Conservation (phyloP, 1,139 yeast genomes). For the Suhomyces yuchorum region DNA sequence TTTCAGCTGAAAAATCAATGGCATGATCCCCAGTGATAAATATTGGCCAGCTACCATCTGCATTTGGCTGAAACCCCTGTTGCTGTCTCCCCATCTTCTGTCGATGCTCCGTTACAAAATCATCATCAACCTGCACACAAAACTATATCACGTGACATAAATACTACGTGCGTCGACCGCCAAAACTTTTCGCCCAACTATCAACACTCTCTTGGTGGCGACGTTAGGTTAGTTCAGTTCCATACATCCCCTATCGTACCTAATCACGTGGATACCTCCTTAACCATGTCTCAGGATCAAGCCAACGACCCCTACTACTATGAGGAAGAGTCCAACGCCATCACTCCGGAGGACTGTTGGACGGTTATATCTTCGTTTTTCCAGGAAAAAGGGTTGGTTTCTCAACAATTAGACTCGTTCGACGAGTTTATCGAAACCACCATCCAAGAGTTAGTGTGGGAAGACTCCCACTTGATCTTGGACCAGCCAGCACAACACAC, state of each 20-base stretch:
- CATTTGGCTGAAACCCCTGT: no score
- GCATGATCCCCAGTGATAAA: no score
- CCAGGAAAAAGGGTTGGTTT: constrained; percentile 94
- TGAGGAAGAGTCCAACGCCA: constrained; percentile 63
- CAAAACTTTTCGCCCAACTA: constrained; percentile 8
- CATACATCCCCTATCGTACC: constrained; percentile 3
- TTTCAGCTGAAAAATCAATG: no score
- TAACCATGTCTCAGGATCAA: constrained; percentile 19
- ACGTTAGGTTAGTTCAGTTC: constrained; percentile 6
- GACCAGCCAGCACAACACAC: constrained; percentile 99
- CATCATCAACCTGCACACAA: neutral
- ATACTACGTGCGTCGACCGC: constrained; percentile 10
- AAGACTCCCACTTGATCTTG: constrained; percentile 88
- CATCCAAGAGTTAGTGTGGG: constrained; percentile 94
- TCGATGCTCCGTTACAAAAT: no score
- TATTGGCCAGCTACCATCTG: no score
- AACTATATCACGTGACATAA: constrained; percentile 1
- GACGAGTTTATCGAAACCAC: constrained; percentile 97
- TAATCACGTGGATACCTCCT: constrained; percentile 3
- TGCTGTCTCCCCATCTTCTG: no score
- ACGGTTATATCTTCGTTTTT: constrained; percentile 94
- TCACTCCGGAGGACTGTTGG: constrained; percentile 99
- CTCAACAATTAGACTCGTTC: constrained; percentile 97
- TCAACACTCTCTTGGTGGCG: constrained; percentile 9
- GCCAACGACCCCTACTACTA: constrained; percentile 62